phyloP scores from a whole-genome alignment of 805 yeast species.

The Cyberlindnera euphorbiiphila region DNA sequence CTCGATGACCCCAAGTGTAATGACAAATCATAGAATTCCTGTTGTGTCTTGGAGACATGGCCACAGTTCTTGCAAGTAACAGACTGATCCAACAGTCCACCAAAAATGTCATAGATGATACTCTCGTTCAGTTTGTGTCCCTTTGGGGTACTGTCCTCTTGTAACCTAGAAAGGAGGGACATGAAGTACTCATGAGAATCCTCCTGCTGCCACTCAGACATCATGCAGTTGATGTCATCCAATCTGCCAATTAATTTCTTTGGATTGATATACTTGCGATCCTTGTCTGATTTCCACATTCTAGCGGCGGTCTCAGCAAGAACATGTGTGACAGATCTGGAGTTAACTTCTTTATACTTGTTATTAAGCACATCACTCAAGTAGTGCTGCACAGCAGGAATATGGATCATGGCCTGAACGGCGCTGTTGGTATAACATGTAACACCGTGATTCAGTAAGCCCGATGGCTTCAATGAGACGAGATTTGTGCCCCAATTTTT shows the following conservation, averaged over 20 bases:
- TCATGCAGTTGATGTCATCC: conserved; percentile 89
- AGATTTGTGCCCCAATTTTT: conserved; percentile 69
- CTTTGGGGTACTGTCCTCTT: conserved; percentile 88
- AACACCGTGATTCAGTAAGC: conserved; percentile 86
- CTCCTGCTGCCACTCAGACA: conserved; percentile 97
- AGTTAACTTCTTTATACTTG: conserved; percentile 44
- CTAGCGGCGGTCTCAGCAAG: conserved; percentile 64
- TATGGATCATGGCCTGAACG: conserved; percentile 83
- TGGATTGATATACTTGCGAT: conserved; percentile 61
- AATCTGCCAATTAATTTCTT: conserved; percentile 64
- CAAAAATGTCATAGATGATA: conserved; percentile 88
- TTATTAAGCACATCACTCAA: conserved; percentile 59
- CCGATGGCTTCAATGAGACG: conserved; percentile 48
- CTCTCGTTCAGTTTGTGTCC: conserved; percentile 81
- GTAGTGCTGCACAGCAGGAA: conserved; percentile 88
- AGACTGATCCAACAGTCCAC: conserved; percentile 80
- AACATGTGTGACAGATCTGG: conserved; percentile 58
- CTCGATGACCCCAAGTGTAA: conserved; percentile 51
- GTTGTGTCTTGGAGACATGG: conserved; percentile 81
- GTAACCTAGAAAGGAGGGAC: conserved; percentile 83
- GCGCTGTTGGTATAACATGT: conserved; percentile 97
- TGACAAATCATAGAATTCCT: conserved; percentile 90
- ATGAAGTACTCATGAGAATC: conserved; percentile 96
- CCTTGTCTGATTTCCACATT: conserved; percentile 51
- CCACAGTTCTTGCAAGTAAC: conserved; percentile 82